Base-by-base conservation (phyloP, 805 yeast species). In the Spathaspora hagerdaliae region DNA sequence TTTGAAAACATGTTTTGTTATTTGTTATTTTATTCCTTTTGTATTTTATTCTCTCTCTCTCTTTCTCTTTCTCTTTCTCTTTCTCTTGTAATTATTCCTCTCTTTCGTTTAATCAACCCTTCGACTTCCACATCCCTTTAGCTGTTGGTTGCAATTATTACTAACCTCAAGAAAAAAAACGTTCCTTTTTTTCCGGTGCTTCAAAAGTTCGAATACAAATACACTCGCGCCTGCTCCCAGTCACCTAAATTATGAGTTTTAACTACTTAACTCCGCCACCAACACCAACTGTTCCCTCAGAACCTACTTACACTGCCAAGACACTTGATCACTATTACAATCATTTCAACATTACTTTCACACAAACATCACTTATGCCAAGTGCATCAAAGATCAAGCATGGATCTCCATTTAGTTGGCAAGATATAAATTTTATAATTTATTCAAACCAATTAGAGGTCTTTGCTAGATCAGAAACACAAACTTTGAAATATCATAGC, bases 401-500 rank as follows among this genome's bases (percentile, higher is more conserved):
- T 39, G 58, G 55, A 11, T 45, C 53, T 13, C 78, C 81, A 2
- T 73, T 77, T 51, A 54, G 69, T 2, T 82, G 85, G 82, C 57
- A 58, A 8, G 70, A 73, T 38, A 65, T 73, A 7, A 52, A 57
- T 33, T 50, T 63, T 9, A 63, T 76, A 19, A 65, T 81, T 2
- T 47, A 47, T 0, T 48, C 63, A 6, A 78, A 78, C 45, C 62
- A 70, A 37, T 65, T 82, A 36, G 75, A 75, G 33, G 54, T 57
- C 26, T 65, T 83, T 42, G 77, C 78, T 39, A 66, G 91, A 51
- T 72, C 79, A 5, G 59, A 62, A 11, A 64, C 55, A 26, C 70
- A 65, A 31, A 67, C 78, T n/a, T 60, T 63, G 3, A 56, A 57
- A 43, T 84, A 85, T 53, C 57, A 62, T 9, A 55, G 52, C 7